Conservation (phyloP, 2,329 filamentous ascomycete species). For the Aspergillus sp. region DNA sequence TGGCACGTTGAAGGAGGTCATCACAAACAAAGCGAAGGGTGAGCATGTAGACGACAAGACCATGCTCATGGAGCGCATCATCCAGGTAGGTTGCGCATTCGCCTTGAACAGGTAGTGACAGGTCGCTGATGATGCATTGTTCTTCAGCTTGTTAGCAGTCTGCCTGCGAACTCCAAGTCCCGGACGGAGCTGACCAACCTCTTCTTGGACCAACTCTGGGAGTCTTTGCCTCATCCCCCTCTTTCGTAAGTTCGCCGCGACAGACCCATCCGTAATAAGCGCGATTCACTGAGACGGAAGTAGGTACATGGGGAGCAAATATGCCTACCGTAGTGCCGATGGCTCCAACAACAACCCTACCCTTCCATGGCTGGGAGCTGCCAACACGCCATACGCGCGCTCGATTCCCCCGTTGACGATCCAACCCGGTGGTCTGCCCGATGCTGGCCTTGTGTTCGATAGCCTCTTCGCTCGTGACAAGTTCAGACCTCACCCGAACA, state of each 20-base stretch:
- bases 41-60: slow-evolving; percentile 70
- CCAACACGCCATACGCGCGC: slow-evolving; percentile 66
- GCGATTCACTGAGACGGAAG: slow-evolving; percentile 9
- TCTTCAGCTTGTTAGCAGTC: slow-evolving; percentile 59
- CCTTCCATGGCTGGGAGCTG: slow-evolving; percentile 65
- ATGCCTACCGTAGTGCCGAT: slow-evolving; percentile 66
- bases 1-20: slow-evolving; percentile 60
- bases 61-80: slow-evolving; percentile 72
- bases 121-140: not conserved
- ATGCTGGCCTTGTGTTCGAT: slow-evolving; percentile 56
- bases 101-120: not conserved
- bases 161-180: slow-evolving; percentile 62
- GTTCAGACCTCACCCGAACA: slow-evolving; percentile 62
- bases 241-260: slow-evolving; percentile 51
- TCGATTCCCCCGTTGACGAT: slow-evolving; percentile 60
- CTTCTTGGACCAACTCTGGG: slow-evolving; percentile 70
- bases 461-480: slow-evolving; percentile 42
- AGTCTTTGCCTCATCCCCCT: slow-evolving; percentile 70
- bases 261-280: not conserved
- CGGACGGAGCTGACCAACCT: slow-evolving; percentile 63
- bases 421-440: slow-evolving; percentile 65
- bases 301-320: slow-evolving; percentile 53
- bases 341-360: slow-evolving; percentile 71
- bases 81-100: slow-evolving; percentile 46
- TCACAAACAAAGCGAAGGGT: slow-evolving; percentile 63